Percentiles rank a stretch among this genome's conserved stretches.
Conservation (phyloP, 139 green algal species). For the Coelastrella sp. region DNA sequence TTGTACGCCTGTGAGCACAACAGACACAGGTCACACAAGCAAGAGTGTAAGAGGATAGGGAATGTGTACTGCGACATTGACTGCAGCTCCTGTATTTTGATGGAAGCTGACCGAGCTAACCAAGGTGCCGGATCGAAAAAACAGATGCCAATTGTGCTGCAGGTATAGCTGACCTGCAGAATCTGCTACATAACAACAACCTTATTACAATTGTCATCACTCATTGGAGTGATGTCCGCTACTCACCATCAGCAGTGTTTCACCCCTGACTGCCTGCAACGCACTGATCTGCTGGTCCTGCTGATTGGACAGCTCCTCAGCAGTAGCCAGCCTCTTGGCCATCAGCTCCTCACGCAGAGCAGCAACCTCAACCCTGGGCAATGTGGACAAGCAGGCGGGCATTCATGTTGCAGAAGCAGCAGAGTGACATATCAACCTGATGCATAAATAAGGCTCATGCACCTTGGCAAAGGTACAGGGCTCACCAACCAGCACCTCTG, state of each 20-base stretch:
- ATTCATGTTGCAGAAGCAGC: too few relatives aligned
- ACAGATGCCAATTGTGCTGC: too few relatives aligned
- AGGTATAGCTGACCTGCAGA: too few relatives aligned
- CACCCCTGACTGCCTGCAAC: neutral
- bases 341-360: conserved; percentile 31
- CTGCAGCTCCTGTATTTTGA: neutral
- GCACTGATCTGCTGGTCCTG: neutral
- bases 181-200: neutral
- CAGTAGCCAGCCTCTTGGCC: conserved; percentile 31
- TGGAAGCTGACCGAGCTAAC: too few relatives aligned
- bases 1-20: conserved; percentile 12
- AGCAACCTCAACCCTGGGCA: conserved; percentile 19
- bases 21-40: neutral
- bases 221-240: neutral
- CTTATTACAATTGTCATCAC: neutral
- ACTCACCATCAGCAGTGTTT: conserved; percentile 19
- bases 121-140: too few relatives aligned
- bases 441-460: too few relatives aligned
- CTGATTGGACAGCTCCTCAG: neutral
- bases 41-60: neutral
- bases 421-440: too few relatives aligned
- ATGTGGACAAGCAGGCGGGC: too few relatives aligned
- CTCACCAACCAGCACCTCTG: too few relatives aligned
- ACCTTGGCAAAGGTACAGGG: too few relatives aligned
- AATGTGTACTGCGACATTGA: neutral